Percentiles rank a stretch among this genome's conserved stretches.
Evolutionary conservation across 139 green algal species (phyloP).

Genomic region (Eudorina sp.): DNA sequence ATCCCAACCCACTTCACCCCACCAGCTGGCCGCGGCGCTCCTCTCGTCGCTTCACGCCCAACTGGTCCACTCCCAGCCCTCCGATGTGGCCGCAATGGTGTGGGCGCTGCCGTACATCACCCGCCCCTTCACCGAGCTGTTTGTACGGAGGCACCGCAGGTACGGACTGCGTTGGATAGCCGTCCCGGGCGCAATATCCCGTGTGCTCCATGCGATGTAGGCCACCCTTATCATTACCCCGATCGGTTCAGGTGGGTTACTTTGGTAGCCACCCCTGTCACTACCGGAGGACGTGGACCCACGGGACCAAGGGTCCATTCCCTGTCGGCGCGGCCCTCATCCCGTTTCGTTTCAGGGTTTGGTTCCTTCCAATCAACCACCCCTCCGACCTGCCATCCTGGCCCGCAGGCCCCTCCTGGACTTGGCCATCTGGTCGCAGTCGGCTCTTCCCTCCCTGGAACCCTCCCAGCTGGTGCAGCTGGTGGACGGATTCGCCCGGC

Average conservation of each 20-base stretch:
- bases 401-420: background rate
- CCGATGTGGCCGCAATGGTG: conserved; percentile 21
- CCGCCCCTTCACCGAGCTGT: background rate
- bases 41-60: background rate
- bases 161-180: too few species aligned
- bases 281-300: too few species aligned
- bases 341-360: too few species aligned
- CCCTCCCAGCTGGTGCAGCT: conserved; percentile 28
- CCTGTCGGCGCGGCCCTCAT: too few species aligned
- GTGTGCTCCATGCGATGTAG: too few species aligned
- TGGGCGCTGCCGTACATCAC: conserved; percentile 31
- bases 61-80: background rate
- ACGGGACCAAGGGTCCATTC: too few species aligned
- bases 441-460: background rate
- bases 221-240: too few species aligned
- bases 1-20: background rate
- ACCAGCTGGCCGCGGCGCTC: background rate
- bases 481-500: conserved; percentile 20
- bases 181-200: too few species aligned
- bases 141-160: background rate
- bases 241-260: too few species aligned
- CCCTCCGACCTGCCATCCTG: background rate
- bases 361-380: background rate
- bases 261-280: too few species aligned
- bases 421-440: conserved; percentile 1